Conservation (phyloP, 148 eudicot species). For the Diospyros kaki region DNA sequence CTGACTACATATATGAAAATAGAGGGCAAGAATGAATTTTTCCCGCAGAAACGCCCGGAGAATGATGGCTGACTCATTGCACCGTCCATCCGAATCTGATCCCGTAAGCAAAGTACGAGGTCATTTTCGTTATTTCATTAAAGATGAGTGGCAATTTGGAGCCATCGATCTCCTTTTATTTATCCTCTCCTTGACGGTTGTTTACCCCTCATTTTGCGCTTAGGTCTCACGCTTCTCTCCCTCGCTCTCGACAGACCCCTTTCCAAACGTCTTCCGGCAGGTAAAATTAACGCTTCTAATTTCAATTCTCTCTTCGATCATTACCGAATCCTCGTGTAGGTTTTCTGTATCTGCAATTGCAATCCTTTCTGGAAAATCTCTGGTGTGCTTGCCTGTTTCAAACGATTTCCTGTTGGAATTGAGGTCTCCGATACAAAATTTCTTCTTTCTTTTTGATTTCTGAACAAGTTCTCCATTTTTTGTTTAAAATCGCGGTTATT, state of each 20-base stretch:
- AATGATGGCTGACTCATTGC: background rate
- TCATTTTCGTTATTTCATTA: conserved; percentile 10
- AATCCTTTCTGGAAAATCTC: background rate
- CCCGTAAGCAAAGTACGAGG: background rate
- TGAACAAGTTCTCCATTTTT: too few species aligned
- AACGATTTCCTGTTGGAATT: background rate
- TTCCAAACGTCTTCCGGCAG: conserved; percentile 11
- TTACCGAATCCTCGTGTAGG: background rate
- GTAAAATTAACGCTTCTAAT: background rate
- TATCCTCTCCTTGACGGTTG: background rate
- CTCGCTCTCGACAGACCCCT: conserved; percentile 17
- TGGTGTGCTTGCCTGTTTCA: background rate
- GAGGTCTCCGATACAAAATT: too few species aligned
- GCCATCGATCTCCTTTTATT: background rate
- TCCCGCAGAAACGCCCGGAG: background rate
- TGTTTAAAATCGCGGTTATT: too few species aligned
- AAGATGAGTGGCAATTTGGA: background rate
- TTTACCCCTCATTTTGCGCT: background rate
- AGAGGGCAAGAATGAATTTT: background rate
- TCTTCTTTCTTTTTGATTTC: too few species aligned
- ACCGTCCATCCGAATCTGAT: background rate
- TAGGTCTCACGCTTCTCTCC: conserved; percentile 11
- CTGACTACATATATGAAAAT: too few species aligned
- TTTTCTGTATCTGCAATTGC: background rate
- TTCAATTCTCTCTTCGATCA: background rate